Percentiles rank a stretch among this genome's conserved stretches.
These are phyloP conservation scores for Sechiopsis laciniata DNA, from an alignment of 306 rosid species.

Conservation along the genomic window DNA sequence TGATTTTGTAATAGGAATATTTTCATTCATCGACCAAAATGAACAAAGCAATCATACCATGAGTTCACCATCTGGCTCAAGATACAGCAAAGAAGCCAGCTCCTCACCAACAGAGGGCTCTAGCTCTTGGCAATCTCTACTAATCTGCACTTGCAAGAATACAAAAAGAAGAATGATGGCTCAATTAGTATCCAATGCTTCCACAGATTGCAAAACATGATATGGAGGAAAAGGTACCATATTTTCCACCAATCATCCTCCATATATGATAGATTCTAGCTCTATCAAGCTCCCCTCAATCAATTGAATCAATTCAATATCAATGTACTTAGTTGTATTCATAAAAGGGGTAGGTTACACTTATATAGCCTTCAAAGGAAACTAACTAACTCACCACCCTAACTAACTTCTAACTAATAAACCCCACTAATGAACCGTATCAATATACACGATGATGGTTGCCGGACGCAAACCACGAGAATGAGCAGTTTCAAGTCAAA, in stretches of 20 bases:
- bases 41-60: slow-evolving; percentile 57
- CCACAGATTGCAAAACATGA: too few species aligned
- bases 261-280: too few species aligned
- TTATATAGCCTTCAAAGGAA: too few species aligned
- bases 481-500: slow-evolving; percentile 6
- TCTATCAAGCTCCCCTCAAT: too few species aligned
- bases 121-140: slow-evolving; percentile 99
- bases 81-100: slow-evolving; percentile 90
- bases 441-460: not conserved
- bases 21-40: slow-evolving; percentile 14
- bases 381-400: too few species aligned
- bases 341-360: too few species aligned
- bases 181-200: too few species aligned
- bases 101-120: slow-evolving; percentile 93
- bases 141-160: slow-evolving; percentile 60
- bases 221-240: not conserved
- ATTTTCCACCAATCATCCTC: not conserved
- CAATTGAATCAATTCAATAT: too few species aligned
- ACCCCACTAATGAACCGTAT: too few species aligned
- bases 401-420: too few species aligned
- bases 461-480: not conserved
- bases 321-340: too few species aligned
- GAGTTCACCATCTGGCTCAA: slow-evolving; percentile 97
- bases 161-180: slow-evolving; percentile 4
- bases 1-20: not conserved